phyloP scores from a whole-genome alignment of 2,329 filamentous ascomycete genomes.

The Aspergillus sp. region DNA sequence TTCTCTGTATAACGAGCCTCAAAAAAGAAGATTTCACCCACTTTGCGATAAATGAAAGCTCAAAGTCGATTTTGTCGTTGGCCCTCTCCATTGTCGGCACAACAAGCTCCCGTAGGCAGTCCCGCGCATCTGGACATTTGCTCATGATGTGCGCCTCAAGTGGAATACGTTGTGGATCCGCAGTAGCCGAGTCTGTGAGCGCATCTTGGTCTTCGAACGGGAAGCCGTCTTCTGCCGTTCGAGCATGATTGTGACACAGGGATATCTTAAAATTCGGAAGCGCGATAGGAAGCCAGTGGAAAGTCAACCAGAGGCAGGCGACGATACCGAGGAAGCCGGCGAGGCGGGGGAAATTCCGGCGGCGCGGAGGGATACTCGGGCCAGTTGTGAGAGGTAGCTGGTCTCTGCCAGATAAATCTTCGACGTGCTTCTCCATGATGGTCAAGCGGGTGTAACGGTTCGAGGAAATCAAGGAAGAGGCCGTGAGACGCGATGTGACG shows the following conservation, averaged over 20 bases:
- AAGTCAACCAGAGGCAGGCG: constrained; percentile 11
- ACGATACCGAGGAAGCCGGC: constrained; percentile 12
- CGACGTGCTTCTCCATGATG: constrained; percentile 16
- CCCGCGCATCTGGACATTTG: constrained; percentile 89
- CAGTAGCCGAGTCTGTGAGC: not conserved
- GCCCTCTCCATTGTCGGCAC: constrained; percentile 83
- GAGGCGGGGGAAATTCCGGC: constrained; percentile 10
- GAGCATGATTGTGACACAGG: constrained; percentile 6
- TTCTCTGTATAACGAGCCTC: not conserved
- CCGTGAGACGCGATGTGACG: not conserved
- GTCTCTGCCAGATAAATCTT: not conserved
- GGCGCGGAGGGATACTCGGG: constrained; percentile 7
- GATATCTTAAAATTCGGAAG: constrained; percentile 5
- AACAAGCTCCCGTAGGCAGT: constrained; percentile 77
- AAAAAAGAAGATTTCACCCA: constrained; percentile 28
- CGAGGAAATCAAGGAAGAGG: not conserved
- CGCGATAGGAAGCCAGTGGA: constrained; percentile 9
- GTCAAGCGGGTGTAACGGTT: not conserved
- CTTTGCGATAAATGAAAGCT: constrained; percentile 84
- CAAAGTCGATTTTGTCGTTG: constrained; percentile 84
- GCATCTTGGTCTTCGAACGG: constrained; percentile 1
- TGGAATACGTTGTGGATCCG: constrained; percentile 55
- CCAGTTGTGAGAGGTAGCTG: constrained; percentile 3
- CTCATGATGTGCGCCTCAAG: constrained; percentile 95
- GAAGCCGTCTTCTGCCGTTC: not conserved